Evolutionary conservation across 495 filamentous ascomycete genomes (phyloP), one percentile per base, ranked within the genome.

Genomic region (Parathielavia appendiculata): DNA sequence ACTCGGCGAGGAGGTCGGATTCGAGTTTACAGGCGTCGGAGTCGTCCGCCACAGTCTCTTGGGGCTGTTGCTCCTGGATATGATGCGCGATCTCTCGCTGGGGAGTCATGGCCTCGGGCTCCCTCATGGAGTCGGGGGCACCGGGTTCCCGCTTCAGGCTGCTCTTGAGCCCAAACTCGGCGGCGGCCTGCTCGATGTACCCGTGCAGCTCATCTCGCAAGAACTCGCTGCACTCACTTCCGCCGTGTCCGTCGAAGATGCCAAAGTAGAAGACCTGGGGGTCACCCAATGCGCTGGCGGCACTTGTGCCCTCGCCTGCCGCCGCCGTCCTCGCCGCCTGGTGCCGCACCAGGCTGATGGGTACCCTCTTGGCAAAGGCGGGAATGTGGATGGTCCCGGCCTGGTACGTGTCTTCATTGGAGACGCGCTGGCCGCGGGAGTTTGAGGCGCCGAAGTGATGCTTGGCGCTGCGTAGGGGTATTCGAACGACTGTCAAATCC

Each of bases 221-320:
- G 61, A 95, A 97, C 17, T 83, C 82, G 67, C 88, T 92, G 67
- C 93, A 97, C 65, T 97, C 89, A 35, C 76, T 81, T 17, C 93
- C 93, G 20, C 93, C 93, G 76, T 98, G 93, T 20, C 93, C 93
- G 75, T 98, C 93, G 66, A 97, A 98, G 0, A 97, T 85, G 3
- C 82, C 90, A 73, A 95, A 98, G 70, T 97, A 98, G 72, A 98
- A 98, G 8, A 97, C 87, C 66, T 96, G 91, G 9, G 91, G 91
- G 69, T 96, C 91, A 9, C 91, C 91, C 62, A 83, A 88, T 5
- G 88, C 82, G 48, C 83, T 86, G 54, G 89, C 84, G 17, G 89
- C 89, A 30, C 76, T 77, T 26, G 80, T 86, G 10, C 77, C 79
- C 64, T 83, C 81, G 12, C 78, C 82, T 0, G 62, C 63, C 50